phyloP scores from a whole-genome alignment of 352 stramenopile species.

The Pythium aphanidermatum region DNA sequence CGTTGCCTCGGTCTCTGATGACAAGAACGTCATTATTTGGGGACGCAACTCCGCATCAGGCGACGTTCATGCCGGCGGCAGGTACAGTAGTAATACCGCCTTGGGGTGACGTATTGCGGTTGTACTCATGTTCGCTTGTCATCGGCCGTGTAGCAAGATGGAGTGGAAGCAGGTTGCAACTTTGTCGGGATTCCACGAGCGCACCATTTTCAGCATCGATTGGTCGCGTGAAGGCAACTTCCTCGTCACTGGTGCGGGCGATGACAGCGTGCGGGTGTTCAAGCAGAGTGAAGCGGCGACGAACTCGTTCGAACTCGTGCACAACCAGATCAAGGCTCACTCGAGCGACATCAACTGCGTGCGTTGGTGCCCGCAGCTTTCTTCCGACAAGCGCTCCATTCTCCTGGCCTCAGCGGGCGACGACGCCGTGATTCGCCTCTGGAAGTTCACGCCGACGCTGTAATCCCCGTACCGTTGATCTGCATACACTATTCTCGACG shows the following conservation, averaged over 20 bases:
- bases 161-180: constrained; percentile 83
- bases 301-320: constrained; percentile 58
- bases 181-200: constrained; percentile 82
- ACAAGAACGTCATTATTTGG: constrained; percentile 93
- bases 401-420: constrained; percentile 63
- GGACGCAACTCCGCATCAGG: constrained; percentile 66
- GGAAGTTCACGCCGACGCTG: constrained; percentile 43
- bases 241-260: constrained; percentile 85
- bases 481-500: neutral
- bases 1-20: constrained; percentile 89
- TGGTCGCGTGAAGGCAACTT: constrained; percentile 86
- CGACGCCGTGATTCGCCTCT: constrained; percentile 59
- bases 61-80: constrained; percentile 38
- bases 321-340: constrained; percentile 53
- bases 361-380: constrained; percentile 50
- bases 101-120: too few relatives aligned
- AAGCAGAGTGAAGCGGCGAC: constrained; percentile 27
- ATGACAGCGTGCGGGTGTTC: constrained; percentile 91
- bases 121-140: too few relatives aligned
- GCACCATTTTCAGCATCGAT: constrained; percentile 91
- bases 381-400: constrained; percentile 28
- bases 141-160: constrained; percentile 24
- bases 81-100: too few relatives aligned
- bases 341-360: constrained; percentile 80
- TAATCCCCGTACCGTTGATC: constrained; percentile 1